Percentiles rank a stretch among this genome's conserved stretches.
Conservation (phyloP, 176 grass and related monocot genomes). For the Carex pumila region DNA sequence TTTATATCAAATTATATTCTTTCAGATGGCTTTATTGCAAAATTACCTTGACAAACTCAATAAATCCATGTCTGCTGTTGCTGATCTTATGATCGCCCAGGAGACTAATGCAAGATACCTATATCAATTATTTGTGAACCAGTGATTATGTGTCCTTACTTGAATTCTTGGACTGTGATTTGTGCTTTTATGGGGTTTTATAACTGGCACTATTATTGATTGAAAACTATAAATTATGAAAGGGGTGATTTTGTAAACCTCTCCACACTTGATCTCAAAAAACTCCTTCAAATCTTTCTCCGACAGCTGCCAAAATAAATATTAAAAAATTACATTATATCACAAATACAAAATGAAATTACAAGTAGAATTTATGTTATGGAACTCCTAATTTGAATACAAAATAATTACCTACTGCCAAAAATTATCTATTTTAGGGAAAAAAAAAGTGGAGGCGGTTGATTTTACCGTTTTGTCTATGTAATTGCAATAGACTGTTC, state of each 20-base stretch:
- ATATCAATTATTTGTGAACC: not conserved
- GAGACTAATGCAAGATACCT: conserved; percentile 3
- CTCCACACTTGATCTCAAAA: not conserved
- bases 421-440: not conserved
- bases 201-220: not conserved
- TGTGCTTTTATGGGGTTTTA: not conserved
- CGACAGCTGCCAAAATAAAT: not conserved
- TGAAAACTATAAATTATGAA: not conserved
- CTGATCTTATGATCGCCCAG: not conserved
- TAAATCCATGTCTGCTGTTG: not conserved
- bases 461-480: conserved; percentile 7
- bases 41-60: conserved; percentile 15
- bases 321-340: not conserved
- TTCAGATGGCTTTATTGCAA: not conserved
- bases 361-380: not conserved
- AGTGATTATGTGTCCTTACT: not conserved
- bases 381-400: not conserved
- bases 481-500: conserved; percentile 2
- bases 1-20: not conserved
- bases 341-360: not conserved
- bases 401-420: not conserved
- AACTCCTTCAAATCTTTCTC: not conserved
- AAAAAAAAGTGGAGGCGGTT: not conserved
- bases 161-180: not conserved
- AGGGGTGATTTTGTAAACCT: not conserved